Conservation (phyloP, 140 eudicot genomes). For the Cichorium intybus region DNA sequence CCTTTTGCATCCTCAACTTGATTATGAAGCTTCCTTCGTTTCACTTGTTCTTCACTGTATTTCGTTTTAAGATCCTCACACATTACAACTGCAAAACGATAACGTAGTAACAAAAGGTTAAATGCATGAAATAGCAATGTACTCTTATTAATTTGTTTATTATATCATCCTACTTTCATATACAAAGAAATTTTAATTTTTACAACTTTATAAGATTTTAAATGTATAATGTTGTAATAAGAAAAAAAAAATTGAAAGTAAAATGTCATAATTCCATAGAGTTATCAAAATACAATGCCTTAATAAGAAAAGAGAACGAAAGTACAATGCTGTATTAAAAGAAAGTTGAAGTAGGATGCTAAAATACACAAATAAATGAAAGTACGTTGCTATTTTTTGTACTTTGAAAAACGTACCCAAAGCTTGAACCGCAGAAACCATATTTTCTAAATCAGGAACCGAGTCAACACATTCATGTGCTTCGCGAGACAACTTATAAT, state of each 20-base stretch:
- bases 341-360: not conserved
- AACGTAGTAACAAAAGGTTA: not conserved
- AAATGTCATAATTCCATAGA: too few relatives aligned
- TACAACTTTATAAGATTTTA: too few relatives aligned
- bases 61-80: constrained; percentile 90
- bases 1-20: constrained; percentile 95
- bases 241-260: too few relatives aligned
- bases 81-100: constrained; percentile 64
- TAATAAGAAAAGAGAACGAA: not conserved
- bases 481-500: constrained; percentile 67
- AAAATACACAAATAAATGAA: not conserved
- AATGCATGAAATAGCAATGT: not conserved
- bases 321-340: not conserved
- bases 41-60: constrained; percentile 89
- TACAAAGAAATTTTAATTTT: too few relatives aligned
- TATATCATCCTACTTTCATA: too few relatives aligned
- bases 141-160: not conserved
- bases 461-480: constrained; percentile 93
- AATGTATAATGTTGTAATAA: too few relatives aligned
- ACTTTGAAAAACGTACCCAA: constrained; percentile 52
- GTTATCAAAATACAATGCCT: too few relatives aligned
- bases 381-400: not conserved
- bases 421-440: constrained; percentile 85
- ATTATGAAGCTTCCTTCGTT: constrained; percentile 81
- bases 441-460: constrained; percentile 77